Conservation (phyloP, 345 rosid species). For the Chamaenerion angustifolium region DNA sequence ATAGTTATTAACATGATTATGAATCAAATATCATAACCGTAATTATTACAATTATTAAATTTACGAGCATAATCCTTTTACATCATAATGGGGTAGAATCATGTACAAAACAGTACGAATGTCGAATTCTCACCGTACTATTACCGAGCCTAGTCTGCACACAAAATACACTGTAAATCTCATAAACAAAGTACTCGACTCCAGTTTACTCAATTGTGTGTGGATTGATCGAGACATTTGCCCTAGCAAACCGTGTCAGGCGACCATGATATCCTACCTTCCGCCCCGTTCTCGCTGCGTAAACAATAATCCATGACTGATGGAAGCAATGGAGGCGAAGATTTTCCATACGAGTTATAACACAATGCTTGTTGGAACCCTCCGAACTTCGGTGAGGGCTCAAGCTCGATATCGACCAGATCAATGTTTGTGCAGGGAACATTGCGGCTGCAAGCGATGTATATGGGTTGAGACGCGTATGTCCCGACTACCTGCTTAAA, state of each 20-base stretch:
- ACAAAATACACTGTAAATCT: too few relatives aligned
- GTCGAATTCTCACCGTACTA: too few relatives aligned
- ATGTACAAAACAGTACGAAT: too few relatives aligned
- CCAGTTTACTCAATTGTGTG: too few relatives aligned
- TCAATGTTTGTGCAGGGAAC: constrained; percentile 68
- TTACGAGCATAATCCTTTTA: too few relatives aligned
- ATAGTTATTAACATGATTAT: too few relatives aligned
- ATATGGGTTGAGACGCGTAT: constrained; percentile 50
- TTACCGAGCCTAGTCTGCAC: too few relatives aligned
- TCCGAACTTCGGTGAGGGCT: constrained; percentile 24
- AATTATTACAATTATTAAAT: too few relatives aligned
- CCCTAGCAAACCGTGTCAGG: constrained; percentile 35
- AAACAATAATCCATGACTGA: constrained; percentile 72
- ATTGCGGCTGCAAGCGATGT: constrained; percentile 55
- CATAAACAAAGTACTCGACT: too few relatives aligned
- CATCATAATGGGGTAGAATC: too few relatives aligned
- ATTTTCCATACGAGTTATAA: constrained; percentile 79
- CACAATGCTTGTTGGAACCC: constrained; percentile 41
- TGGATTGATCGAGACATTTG: too few relatives aligned
- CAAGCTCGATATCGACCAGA: constrained; percentile 41
- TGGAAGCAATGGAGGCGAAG: constrained; percentile 56
- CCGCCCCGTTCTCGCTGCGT: constrained; percentile 20
- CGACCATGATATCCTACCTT: constrained; percentile 31
- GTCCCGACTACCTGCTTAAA: constrained; percentile 54
- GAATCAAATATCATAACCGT: too few relatives aligned